Base-by-base conservation (phyloP, 192 early-diverging fungal genomes). In the Ambispora gerdemannii region DNA sequence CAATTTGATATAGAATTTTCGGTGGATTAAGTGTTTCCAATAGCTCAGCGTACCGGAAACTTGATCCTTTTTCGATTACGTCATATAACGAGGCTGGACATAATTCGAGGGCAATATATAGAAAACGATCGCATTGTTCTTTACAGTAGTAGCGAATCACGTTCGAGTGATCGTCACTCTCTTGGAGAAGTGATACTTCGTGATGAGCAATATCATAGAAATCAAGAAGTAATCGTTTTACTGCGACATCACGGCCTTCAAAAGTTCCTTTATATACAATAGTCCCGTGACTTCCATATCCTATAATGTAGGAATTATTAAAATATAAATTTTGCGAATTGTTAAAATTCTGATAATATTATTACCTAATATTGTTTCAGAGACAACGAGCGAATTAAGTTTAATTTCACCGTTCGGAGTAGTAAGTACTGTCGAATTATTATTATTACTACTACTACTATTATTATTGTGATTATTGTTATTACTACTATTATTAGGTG, bases 51-150 rank as follows among this genome's bases (percentile, higher is more conserved):
- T 80, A 58, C 3, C 81, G 76, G 19, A 86, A 74, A 1, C 76
- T 43, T 35, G 77, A 75, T 17, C 78, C 61, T 36, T 86, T 81
- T 63, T 91, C 89, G 31, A 96, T 82, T 15, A 93, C 84, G 66
- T 98, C 97, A n/a, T 87, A 83, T 59, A 99, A 76, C 15, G 93
- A 93, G 0, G 89, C 95, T 2, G 88, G 88, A 72, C 95, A 98
- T 1, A 96, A 84, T 75, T 99, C 97, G 27, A 99, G 82, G 19
- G 97, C 97, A 80, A 99, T 98, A 71, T 95, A 98, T 82, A 96
- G 87, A 78, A 99, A 99, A 30, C 90, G 83, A 70, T 92, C 90
- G 30, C 88, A 82, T 71, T 89, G 82, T 80, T 98, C 95, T 83
- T 86, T 93, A 73, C 86, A 92, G 77, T 87, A 96, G 80, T 99